Evolutionary conservation across 129 eudicot species (phyloP), one percentile per base, ranked within the genome.

Genomic region (Cynara cardunculus): DNA sequence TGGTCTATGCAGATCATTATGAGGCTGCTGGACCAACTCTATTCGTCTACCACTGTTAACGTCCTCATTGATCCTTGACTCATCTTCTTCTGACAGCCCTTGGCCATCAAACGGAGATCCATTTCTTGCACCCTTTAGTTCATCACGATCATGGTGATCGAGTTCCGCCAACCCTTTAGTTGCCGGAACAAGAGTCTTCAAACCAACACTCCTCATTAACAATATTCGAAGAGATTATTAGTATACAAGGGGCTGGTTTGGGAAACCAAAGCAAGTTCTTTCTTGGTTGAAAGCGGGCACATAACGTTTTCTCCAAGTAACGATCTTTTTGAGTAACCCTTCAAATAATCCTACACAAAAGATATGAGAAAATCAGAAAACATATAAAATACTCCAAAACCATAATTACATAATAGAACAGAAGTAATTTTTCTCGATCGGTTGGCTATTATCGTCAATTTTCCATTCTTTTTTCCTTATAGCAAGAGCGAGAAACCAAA

Each of bases 161-260:
- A 75, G 80, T 64, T 91, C 91, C 28, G 83, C 93, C 82, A 85
- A 77, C 82, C 88, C 91, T 61, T 85, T 82, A 41, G 86, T 76
- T 76, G 87, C 72, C 61, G 80, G 84, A 82, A 79, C 85, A 80
- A 80, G 68, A 25, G 41, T 69, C 75, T 49, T 82, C 61, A 77
- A 80, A 76, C 77, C 78, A 79, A 85, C 73, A 49, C 88, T 79
- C 91, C 86, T 87, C 91, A 83, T 88, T 84, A 89, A 89, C 90
- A 88, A 72, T 82, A 85, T 86, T 89, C 87, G 84, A 84, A 84
- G 14, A 85, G 78, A 82, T 88, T 85, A 49, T 75, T 34, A 35
- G 76, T 75, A 75, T 83, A 72, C 32, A 80, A 56, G 10, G 75
- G 75, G 62, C 69, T 41, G 49, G 83, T 84, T 79, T 76, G 80